Conservation (phyloP, 1,284 basidiomycete species). For the Apiotrichum montevideense region DNA sequence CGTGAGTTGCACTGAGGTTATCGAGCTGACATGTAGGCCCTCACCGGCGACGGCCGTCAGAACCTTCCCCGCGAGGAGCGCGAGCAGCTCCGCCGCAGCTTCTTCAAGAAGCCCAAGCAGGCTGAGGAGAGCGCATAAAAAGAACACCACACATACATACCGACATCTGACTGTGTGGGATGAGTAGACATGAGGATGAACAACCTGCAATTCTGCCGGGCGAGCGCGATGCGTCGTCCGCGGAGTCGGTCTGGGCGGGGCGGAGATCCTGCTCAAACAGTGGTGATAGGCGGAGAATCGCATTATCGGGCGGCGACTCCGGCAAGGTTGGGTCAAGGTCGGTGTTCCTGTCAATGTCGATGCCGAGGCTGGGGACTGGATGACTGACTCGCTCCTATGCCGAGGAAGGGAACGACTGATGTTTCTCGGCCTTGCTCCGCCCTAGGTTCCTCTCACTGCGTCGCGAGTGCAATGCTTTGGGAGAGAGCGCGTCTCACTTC, state of each 20-base stretch:
- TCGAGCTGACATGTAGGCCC: neutral
- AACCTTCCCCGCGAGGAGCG: constrained; percentile 45
- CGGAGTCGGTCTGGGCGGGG: neutral
- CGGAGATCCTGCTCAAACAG: too few relatives aligned
- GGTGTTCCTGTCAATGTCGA: too few relatives aligned
- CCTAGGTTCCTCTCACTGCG: too few relatives aligned
- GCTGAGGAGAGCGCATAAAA: constrained; percentile 25
- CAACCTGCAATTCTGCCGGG: constrained; percentile 4
- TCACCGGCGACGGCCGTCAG: constrained; percentile 39
- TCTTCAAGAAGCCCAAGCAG: constrained; percentile 49
- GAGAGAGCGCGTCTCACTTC: too few relatives aligned
- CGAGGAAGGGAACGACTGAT: too few relatives aligned
- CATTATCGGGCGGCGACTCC: too few relatives aligned
- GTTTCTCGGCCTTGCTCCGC: too few relatives aligned
- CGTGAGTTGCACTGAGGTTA: constrained; percentile 19
- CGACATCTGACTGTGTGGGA: constrained; percentile 3
- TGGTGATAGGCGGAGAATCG: too few relatives aligned
- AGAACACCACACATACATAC: neutral
- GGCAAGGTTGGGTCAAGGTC: too few relatives aligned
- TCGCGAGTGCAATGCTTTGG: too few relatives aligned
- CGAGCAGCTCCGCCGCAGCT: constrained; percentile 47
- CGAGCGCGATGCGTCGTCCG: neutral
- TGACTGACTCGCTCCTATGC: too few relatives aligned
- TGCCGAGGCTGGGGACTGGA: too few relatives aligned
- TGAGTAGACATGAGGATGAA: constrained; percentile 20